phyloP scores from a whole-genome alignment of 768 basidiomycete genomes.

The Trametes cingulata region DNA sequence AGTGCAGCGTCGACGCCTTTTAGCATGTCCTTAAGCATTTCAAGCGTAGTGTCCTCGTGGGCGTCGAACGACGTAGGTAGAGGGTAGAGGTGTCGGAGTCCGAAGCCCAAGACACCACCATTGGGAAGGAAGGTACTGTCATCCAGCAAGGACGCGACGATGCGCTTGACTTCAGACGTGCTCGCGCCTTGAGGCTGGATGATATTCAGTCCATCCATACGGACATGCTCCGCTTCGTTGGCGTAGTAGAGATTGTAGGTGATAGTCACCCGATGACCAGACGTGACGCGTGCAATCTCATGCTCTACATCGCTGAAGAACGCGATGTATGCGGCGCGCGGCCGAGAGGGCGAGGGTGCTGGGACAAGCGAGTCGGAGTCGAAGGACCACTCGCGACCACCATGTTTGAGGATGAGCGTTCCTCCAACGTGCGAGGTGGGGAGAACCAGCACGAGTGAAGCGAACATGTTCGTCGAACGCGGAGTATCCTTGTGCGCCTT shows the following conservation, averaged over 20 bases:
- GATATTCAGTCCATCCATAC: background rate
- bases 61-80: slow-evolving; percentile 5
- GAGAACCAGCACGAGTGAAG: slow-evolving; percentile 50
- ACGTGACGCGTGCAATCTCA: slow-evolving; percentile 42
- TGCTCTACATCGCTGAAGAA: slow-evolving; percentile 49
- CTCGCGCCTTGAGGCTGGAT: slow-evolving; percentile 5
- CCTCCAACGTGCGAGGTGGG: slow-evolving; percentile 51
- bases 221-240: background rate
- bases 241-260: slow-evolving; percentile 43
- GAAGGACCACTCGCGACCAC: slow-evolving; percentile 21
- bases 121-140: slow-evolving; percentile 35
- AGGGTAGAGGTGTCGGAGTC: slow-evolving; percentile 36
- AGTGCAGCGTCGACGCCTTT: slow-evolving; percentile 14
- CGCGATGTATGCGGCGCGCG: slow-evolving; percentile 39
- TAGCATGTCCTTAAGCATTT: background rate
- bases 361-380: slow-evolving; percentile 36
- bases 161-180: slow-evolving; percentile 10
- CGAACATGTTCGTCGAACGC: slow-evolving; percentile 31
- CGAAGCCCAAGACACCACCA: slow-evolving; percentile 44
- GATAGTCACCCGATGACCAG: slow-evolving; percentile 45
- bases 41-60: slow-evolving; percentile 3
- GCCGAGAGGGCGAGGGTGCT: background rate
- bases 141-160: slow-evolving; percentile 32
- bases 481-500: slow-evolving; percentile 19
- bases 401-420: slow-evolving; percentile 34